These are phyloP conservation scores for Colletotrichum musicola DNA, from an alignment of 2,329 filamentous ascomycete species.

Conservation along the genomic window DNA sequence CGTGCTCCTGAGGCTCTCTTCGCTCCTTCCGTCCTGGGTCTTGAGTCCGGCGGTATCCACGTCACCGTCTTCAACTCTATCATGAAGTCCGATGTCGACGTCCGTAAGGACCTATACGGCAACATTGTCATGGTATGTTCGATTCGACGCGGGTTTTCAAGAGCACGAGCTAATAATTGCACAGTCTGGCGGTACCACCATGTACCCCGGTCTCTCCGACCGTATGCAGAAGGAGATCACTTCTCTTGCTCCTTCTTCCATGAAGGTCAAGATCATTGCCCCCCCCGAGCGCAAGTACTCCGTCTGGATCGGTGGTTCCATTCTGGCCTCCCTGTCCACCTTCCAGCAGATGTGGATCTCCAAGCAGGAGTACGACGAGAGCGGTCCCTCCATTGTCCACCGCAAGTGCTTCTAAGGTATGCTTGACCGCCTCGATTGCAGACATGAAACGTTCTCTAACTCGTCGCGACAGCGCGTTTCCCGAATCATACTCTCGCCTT, in stretches of 20 bases:
- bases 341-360: constrained; percentile 99
- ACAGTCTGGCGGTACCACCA: constrained; percentile 99
- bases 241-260: constrained; percentile 97
- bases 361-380: constrained; percentile 99
- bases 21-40: constrained; percentile 98
- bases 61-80: constrained; percentile 99
- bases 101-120: constrained; percentile 99
- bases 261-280: constrained; percentile 99
- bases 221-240: constrained; percentile 99
- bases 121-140: constrained; percentile 99
- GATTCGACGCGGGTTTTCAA: constrained; percentile 9
- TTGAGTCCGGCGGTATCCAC: constrained; percentile 98
- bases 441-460: neutral
- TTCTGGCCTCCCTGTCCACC: constrained; percentile 98
- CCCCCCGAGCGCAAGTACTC: constrained; percentile 99
- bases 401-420: constrained; percentile 99
- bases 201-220: constrained; percentile 99
- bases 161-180: constrained; percentile 48
- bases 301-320: constrained; percentile 99
- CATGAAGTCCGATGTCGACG: constrained; percentile 99
- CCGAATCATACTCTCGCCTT: constrained; percentile 46
- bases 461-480: constrained; percentile 12
- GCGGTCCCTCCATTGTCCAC: constrained; percentile 98
- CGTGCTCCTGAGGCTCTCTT: constrained; percentile 99
- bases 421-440: constrained; percentile 27